Evolutionary conservation across 805 yeast genomes (phyloP).

Genomic region (Nakazawaea holstii): DNA sequence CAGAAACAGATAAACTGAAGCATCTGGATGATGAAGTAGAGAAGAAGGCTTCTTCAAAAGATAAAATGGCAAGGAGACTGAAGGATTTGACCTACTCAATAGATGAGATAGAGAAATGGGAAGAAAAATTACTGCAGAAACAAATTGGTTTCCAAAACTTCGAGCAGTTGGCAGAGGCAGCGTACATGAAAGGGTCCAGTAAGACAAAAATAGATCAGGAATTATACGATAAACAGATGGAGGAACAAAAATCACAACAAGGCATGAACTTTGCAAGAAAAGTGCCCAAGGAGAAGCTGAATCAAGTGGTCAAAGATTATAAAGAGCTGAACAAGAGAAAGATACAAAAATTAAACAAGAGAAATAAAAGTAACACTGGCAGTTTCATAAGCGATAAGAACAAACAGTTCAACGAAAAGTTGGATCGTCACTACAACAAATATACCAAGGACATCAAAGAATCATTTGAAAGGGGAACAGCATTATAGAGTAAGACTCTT

Average conservation of each 20-base stretch:
- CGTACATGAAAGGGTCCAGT: constrained; percentile 50
- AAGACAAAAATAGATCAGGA: constrained; percentile 33
- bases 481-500: constrained; percentile 6
- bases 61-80: constrained; percentile 34
- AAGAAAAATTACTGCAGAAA: constrained; percentile 29
- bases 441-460: constrained; percentile 18
- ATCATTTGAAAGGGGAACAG: constrained; percentile 19
- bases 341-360: constrained; percentile 31
- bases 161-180: constrained; percentile 50
- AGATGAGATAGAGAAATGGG: constrained; percentile 65
- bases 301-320: constrained; percentile 27
- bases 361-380: constrained; percentile 30
- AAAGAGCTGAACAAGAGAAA: constrained; percentile 31
- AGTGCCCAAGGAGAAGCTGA: constrained; percentile 31
- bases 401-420: constrained; percentile 65
- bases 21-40: constrained; percentile 15
- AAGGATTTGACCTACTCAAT: constrained; percentile 53
- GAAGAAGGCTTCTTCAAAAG: constrained; percentile 30
- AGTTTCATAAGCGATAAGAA: constrained; percentile 65
- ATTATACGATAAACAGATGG: constrained; percentile 30
- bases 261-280: constrained; percentile 23
- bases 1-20: constrained; percentile 20
- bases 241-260: constrained; percentile 13
- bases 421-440: constrained; percentile 51
- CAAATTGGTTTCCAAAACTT: constrained; percentile 40